A percentile compares a stretch with the other conserved stretches of the same genome.
Evolutionary conservation across 768 basidiomycete genomes (phyloP).

Genomic region (Lentinula edodes): DNA sequence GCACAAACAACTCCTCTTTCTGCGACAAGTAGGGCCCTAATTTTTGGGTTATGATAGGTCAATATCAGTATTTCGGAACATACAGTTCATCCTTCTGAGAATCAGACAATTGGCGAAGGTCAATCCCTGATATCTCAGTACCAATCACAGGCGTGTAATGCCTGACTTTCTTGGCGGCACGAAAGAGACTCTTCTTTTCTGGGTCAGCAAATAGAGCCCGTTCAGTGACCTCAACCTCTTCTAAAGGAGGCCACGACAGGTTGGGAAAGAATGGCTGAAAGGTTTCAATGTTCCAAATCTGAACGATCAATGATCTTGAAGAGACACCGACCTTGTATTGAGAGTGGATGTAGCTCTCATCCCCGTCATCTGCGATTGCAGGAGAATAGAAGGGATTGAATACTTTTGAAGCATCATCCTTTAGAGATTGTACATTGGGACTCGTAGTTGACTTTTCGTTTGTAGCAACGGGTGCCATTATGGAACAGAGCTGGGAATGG

Average conservation of each 20-base stretch:
- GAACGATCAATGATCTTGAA: neutral
- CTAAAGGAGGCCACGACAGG: conserved; percentile 59
- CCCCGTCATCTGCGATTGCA: conserved; percentile 41
- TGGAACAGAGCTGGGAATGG: neutral
- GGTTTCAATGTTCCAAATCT: neutral
- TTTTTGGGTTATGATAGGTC: conserved; percentile 8
- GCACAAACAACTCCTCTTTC: conserved; percentile 75
- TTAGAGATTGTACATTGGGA: conserved; percentile 16
- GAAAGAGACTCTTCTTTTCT: conserved; percentile 57
- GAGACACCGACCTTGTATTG: conserved; percentile 46
- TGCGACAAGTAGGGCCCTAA: conserved; percentile 64
- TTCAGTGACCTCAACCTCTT: conserved; percentile 54
- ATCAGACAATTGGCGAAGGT: conserved; percentile 61
- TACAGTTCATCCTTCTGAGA: conserved; percentile 78
- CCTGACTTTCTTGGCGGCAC: conserved; percentile 60
- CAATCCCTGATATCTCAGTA: conserved; percentile 68
- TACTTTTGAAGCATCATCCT: conserved; percentile 19
- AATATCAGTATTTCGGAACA: conserved; percentile 14
- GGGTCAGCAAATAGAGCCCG: conserved; percentile 67
- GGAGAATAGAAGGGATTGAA: conserved; percentile 72
- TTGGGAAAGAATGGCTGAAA: conserved; percentile 59
- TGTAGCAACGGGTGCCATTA: conserved; percentile 50
- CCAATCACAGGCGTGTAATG: conserved; percentile 71
- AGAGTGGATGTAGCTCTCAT: conserved; percentile 47
- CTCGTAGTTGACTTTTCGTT: conserved; percentile 21